Conservation (phyloP, 2,329 filamentous ascomycete genomes). For the Blumeriella jaapii region DNA sequence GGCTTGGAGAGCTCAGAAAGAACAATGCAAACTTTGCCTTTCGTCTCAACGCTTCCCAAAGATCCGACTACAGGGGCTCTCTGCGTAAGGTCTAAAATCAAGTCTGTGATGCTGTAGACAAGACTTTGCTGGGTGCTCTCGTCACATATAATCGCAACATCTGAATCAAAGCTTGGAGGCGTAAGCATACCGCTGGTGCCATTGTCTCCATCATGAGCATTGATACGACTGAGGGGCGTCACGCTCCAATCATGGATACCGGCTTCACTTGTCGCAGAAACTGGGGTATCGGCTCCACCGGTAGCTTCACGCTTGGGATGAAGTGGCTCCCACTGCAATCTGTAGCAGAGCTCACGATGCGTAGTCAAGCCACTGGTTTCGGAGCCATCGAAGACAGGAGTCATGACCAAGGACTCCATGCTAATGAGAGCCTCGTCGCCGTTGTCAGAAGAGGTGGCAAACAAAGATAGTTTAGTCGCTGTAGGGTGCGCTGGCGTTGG, state of each 20-base stretch:
- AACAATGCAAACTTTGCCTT: conserved; percentile 32
- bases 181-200: conserved; percentile 3
- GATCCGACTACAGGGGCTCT: conserved; percentile 26
- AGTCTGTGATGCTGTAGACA: conserved; percentile 28
- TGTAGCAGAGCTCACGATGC: conserved; percentile 35
- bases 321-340: conserved; percentile 34
- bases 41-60: conserved; percentile 24
- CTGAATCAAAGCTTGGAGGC: conserved; percentile 14
- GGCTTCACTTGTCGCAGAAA: neutral
- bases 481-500: conserved; percentile 25
- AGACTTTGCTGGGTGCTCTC: conserved; percentile 26
- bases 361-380: conserved; percentile 18
- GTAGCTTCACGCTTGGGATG: neutral
- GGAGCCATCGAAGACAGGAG: conserved; percentile 31
- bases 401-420: conserved; percentile 29
- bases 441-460: conserved; percentile 25
- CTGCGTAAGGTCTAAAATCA: conserved; percentile 27
- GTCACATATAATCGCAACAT: conserved; percentile 32
- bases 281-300: conserved; percentile 1
- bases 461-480: conserved; percentile 30
- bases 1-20: conserved; percentile 33
- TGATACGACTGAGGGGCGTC: neutral
- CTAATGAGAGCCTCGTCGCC: conserved; percentile 28
- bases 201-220: neutral
- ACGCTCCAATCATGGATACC: neutral